Evolutionary conservation across 768 basidiomycete genomes (phyloP), one percentile per base, ranked within the genome.

Genomic region (Mycena venus): DNA sequence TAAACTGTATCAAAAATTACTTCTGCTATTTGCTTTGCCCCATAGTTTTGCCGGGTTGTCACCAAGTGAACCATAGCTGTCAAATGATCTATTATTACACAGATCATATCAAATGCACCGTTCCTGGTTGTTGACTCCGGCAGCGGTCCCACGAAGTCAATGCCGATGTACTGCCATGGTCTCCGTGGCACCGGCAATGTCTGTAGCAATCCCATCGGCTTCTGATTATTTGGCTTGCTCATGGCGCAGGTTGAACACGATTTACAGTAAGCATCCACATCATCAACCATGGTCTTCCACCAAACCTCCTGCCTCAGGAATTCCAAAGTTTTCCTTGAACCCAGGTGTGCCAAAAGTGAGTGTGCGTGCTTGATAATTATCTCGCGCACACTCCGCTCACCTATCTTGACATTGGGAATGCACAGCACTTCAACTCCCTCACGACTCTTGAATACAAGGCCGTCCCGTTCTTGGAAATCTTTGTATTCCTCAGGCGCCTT

Each of bases 311-410:
- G 56, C 6, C 63, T 56, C 10, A 75, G 68, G 19, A 51, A 70
- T 14, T 73, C 61, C 15, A 77, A 65, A 47, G 84, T 86, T 53
- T 86, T 86, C 5, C 36, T 2, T 0, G 73, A 7, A 2, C 85
- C 84, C 0, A 86, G 70, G 44, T 86, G 85, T 0, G 84, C 85
- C 2, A 86, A 66, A 0, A 86, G 12, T 1, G 83, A 84, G 40
- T 86, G 85, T 0, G 83, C 84, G 11, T 85, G 84, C 0, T 62
- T 69, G 0, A 86, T 85, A 0, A 86, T 17, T 0, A 80, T 61
- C 49, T 84, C 85, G n/a, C 49, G 59, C 0, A 81, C 42, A 0
- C 49, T 61, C 4, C 75, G 49, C 0, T 51, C 72, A 0, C 68
- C 73, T 0, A 79, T 55, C 12, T 21, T 23, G 19, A 80, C 55